Conservation (phyloP, 306 rosid genomes). For the Clitoria ternatea region DNA sequence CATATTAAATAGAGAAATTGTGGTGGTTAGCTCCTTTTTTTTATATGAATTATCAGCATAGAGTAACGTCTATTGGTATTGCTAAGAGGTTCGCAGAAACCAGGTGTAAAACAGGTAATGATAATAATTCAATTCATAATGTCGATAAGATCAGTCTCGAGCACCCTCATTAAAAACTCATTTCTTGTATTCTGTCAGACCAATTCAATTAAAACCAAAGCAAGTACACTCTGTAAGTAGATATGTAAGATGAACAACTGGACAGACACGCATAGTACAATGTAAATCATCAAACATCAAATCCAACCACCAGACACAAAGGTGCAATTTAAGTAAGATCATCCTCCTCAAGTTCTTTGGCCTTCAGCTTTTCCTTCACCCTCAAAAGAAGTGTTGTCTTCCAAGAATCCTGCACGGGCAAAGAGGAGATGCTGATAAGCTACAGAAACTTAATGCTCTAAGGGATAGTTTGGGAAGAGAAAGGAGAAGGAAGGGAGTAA, state of each 20-base stretch:
- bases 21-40: not conserved
- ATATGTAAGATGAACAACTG: constrained; percentile 19
- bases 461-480: constrained; percentile 4
- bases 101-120: not conserved
- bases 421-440: constrained; percentile 2
- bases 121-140: not conserved
- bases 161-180: constrained; percentile 9
- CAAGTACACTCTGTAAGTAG: constrained; percentile 29
- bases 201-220: constrained; percentile 24
- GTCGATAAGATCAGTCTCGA: not conserved
- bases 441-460: not conserved
- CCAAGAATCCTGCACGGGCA: constrained; percentile 74
- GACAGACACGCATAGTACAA: constrained; percentile 29
- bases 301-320: constrained; percentile 7
- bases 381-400: constrained; percentile 91
- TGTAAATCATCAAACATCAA: constrained; percentile 38
- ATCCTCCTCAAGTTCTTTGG: constrained; percentile 96
- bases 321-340: constrained; percentile 66
- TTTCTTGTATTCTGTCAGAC: constrained; percentile 24
- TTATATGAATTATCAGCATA: not conserved
- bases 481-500: not conserved
- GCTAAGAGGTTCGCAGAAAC: not conserved
- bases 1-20: not conserved
- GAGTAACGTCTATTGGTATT: not conserved
- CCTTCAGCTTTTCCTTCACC: constrained; percentile 96